These are phyloP conservation scores for Marsdenia floribunda DNA, from an alignment of 257 asterid genomes.

Conservation along the genomic window DNA sequence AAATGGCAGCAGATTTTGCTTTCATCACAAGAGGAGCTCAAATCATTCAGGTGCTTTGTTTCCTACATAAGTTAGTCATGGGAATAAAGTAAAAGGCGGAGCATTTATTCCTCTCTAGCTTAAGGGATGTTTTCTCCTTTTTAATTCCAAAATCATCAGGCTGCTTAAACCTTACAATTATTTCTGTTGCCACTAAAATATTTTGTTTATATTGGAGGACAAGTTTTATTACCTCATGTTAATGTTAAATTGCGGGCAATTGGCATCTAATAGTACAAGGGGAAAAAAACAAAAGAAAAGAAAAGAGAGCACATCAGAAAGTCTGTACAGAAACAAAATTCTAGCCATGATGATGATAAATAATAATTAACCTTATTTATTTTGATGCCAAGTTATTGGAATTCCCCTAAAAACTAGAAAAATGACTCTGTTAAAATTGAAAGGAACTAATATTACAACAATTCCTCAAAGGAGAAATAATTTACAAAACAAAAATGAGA, in stretches of 20 bases:
- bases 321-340: not conserved
- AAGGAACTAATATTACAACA: conserved; percentile 13
- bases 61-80: not conserved
- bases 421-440: not conserved
- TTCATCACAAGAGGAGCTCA: not conserved
- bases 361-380: not conserved
- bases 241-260: no score
- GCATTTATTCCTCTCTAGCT: not conserved
- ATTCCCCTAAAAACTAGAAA: not conserved
- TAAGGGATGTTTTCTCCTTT: not conserved
- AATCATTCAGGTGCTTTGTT: not conserved
- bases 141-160: not conserved
- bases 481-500: not conserved
- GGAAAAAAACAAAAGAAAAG: no score
- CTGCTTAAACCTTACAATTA: not conserved
- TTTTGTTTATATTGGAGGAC: not conserved
- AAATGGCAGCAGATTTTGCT: not conserved
- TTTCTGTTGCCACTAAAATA: not conserved
- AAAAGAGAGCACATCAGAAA: not conserved
- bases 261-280: no score
- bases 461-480: conserved; percentile 1
- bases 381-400: not conserved
- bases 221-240: not conserved
- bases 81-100: not conserved
- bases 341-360: not conserved